Percentiles rank a stretch among this genome's conserved stretches.
phyloP scores from a whole-genome alignment of 1,284 basidiomycete genomes.

The Apiotrichum gamsii region DNA sequence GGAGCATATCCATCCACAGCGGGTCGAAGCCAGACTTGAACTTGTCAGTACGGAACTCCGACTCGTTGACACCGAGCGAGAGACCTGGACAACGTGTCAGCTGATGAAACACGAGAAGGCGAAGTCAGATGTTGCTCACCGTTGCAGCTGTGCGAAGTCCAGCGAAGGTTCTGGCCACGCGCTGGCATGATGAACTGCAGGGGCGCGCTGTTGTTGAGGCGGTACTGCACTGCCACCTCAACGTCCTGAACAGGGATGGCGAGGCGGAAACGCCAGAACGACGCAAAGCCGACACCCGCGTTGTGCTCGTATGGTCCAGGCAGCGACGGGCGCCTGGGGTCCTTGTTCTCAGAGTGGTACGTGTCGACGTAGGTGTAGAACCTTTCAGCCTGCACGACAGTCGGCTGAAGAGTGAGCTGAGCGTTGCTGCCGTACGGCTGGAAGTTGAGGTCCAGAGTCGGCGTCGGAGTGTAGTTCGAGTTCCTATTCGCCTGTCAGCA shows the following conservation, averaged over 20 bases:
- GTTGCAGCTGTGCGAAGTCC: constrained; percentile 66
- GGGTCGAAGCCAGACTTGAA: constrained; percentile 65
- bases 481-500: too few species aligned
- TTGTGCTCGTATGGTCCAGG: too few species aligned
- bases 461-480: too few species aligned
- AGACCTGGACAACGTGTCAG: constrained; percentile 41
- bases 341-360: too few species aligned
- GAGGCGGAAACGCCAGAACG: constrained; percentile 92
- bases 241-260: constrained; percentile 65
- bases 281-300: too few species aligned
- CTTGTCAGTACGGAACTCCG: constrained; percentile 28
- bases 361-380: constrained; percentile 71
- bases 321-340: too few species aligned
- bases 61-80: constrained; percentile 46
- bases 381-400: constrained; percentile 61
- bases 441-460: too few species aligned
- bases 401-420: constrained; percentile 17
- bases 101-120: neutral
- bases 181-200: constrained; percentile 81
- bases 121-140: constrained; percentile 27
- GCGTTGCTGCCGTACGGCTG: too few species aligned
- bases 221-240: constrained; percentile 75
- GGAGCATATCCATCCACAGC: constrained; percentile 85
- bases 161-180: constrained; percentile 76
- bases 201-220: constrained; percentile 68